A percentile compares a stretch with the other conserved stretches of the same genome.
phyloP scores from a whole-genome alignment of 768 basidiomycete genomes.

The Candolleomyces aberdarensis region DNA sequence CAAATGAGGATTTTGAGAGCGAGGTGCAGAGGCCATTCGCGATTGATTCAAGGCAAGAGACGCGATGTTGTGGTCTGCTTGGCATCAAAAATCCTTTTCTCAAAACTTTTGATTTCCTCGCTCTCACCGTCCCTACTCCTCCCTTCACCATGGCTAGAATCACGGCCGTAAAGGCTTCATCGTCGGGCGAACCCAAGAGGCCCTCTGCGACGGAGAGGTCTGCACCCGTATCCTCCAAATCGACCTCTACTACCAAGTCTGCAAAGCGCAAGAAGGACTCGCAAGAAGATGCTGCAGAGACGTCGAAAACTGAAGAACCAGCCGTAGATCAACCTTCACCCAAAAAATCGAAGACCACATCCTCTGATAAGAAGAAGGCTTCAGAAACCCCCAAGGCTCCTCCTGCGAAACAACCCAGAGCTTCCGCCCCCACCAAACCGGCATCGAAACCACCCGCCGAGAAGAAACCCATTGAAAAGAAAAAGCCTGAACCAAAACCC shows the following conservation, averaged over 20 bases:
- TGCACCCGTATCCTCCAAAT: conserved; percentile 14
- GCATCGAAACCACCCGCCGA: background rate
- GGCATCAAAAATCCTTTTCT: background rate
- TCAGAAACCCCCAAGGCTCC: conserved; percentile 15
- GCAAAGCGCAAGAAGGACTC: conserved; percentile 29
- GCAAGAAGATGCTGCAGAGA: conserved; percentile 3
- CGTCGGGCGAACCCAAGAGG: background rate
- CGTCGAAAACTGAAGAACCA: conserved; percentile 8
- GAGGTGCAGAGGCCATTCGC: conserved; percentile 29
- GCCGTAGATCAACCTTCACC: conserved; percentile 6
- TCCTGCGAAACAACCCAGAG: conserved; percentile 3
- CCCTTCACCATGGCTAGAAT: conserved; percentile 4
- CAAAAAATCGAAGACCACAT: conserved; percentile 22
- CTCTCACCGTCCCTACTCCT: background rate
- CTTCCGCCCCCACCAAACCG: conserved; percentile 4
- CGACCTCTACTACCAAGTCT: conserved; percentile 20
- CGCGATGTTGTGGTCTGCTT: conserved; percentile 1
- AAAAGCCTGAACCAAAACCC: background rate
- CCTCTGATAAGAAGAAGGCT: background rate
- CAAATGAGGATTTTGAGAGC: conserved; percentile 47
- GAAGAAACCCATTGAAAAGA: conserved; percentile 7
- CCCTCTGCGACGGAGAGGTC: background rate
- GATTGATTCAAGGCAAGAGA: conserved; percentile 7
- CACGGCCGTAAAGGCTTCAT: background rate
- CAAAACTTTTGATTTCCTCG: conserved; percentile 8